Evolutionary conservation across 805 yeast genomes (phyloP), one percentile per base, ranked within the genome.

Genomic region (Pichia nanzhaoensis): DNA sequence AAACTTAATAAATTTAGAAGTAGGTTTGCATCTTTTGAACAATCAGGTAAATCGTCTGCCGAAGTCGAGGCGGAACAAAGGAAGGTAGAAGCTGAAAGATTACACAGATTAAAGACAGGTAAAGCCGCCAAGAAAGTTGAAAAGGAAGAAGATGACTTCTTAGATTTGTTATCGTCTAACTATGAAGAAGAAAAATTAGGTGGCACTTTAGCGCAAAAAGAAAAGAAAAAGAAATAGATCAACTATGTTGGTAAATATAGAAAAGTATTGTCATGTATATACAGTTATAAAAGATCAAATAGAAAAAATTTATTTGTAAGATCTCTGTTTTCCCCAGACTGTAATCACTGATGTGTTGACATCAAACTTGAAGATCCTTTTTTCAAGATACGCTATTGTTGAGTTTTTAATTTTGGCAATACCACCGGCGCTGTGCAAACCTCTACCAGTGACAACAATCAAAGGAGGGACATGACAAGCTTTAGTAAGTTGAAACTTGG

Each of bases 1-100:
- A 82, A 81, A 63, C 68, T 90, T 57, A 80, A 75, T 63, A 82
- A 76, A 63, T 85, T 84, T 72, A 83, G 78, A 62, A 76, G 77
- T 62, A 83, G 74, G 61, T 85, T 74, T 59, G 66, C 82, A 2
- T 66, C 70, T 16, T 79, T 76, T 45, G 68, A 69, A 43, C 57
- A 58, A 34, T 57, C 64, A 22, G 66, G 65, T 49, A 58, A 64
- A 53, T 56, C 63, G 4, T 61, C 56, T 12, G 56, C 51, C 17
- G 66, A 61, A 46, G 53, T 60, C 7, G 50, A 51, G 20, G 52
- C 42, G 0, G 56, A 55, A 38, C 45, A 50, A 34, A 56, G 49
- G 33, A 49, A 49, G 39, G 63, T 51, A 14, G 63, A 59, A 47
- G 52, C 53, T n/a, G 66, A 57, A 37, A 57, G 59, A 46, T 51